phyloP scores from a whole-genome alignment of 1,284 basidiomycete species.

The Cutaneotrichosporon sp. region DNA sequence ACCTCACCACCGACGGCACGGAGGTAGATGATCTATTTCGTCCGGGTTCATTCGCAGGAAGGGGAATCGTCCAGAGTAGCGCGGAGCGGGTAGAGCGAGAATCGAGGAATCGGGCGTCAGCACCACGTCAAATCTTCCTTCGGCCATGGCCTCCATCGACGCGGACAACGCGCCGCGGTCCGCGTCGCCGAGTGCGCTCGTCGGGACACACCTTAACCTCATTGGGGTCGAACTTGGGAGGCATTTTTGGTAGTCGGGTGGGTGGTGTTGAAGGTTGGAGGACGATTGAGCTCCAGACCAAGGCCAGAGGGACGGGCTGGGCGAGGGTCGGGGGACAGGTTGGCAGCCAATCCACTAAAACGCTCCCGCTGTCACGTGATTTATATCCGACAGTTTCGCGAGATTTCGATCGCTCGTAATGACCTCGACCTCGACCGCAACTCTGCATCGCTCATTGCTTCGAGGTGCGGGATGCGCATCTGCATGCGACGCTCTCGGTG shows the following conservation, averaged over 20 bases:
- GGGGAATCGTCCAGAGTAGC: neutral
- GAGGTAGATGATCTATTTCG: slow-evolving; percentile 83
- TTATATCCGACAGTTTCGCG: neutral
- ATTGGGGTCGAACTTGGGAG: slow-evolving; percentile 51
- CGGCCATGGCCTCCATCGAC: too few relatives aligned
- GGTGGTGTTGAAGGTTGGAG: neutral
- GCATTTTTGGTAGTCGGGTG: slow-evolving; percentile 28
- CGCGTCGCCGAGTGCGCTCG: too few relatives aligned
- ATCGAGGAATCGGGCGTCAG: slow-evolving; percentile 7
- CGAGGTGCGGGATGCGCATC: too few relatives aligned
- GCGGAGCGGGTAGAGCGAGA: neutral
- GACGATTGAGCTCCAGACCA: neutral
- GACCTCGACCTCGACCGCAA: too few relatives aligned
- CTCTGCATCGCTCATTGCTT: too few relatives aligned
- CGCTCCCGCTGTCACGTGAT: neutral
- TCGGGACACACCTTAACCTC: slow-evolving; percentile 16
- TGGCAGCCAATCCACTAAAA: too few relatives aligned
- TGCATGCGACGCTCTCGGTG: too few relatives aligned
- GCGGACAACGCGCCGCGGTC: too few relatives aligned
- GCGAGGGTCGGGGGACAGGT: too few relatives aligned
- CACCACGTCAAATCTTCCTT: neutral
- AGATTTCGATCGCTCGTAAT: too few relatives aligned
- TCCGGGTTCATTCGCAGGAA: neutral
- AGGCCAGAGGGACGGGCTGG: neutral
- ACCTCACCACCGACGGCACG: slow-evolving; percentile 99